Evolutionary conservation across 1,284 basidiomycete species (phyloP), one percentile per base, ranked within the genome.

Genomic region (Takashimella koratensis): DNA sequence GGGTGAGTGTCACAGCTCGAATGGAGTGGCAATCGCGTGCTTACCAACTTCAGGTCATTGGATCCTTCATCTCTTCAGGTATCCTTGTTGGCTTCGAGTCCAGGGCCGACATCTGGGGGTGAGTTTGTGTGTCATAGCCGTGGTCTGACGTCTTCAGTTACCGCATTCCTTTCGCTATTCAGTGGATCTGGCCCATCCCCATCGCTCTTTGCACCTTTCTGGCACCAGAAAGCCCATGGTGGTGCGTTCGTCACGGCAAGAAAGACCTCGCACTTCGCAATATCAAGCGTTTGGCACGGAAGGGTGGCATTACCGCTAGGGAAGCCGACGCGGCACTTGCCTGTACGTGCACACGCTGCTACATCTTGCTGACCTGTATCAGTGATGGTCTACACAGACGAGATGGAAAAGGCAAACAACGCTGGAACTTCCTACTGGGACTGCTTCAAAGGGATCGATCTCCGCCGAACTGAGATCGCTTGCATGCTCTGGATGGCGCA

Each of bases 371-470:
- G 16, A 36, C 30, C 60, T 16, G 66, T 77, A 41, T 63, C 68
- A 30, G 57, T 75, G 57, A 74, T 78, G 62, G 55, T 63, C 40
- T 72, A 77, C 66, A 78, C 77, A 51, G 45, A 56, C 43, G 42
- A 49, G 50, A 47, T 65, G n/a, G 63, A 65, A 40, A 52, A 47
- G n/a, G 51, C 57, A n/a, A 48, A 61, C 25, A 52, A 62, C 12
- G 57, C 57, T 6, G 75, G 76, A 2, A 59, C 67, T 0, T 53
- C 54, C 10, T 78, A 73, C 64, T 39, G 54, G 20, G 73, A 76
- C 56, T 76, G 73, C 59, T 73, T 78, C 70, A 57, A 59, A 36
- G 68, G 74, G 6, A 59, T 61, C 50, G 70, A 77, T 56, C 63
- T 47, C 21, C 49, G 76, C 13, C 58, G 73, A 41, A 73, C 75